Evolutionary conservation across 2,329 filamentous ascomycete genomes (phyloP).

Genomic region (Aspergillus nomiae): DNA sequence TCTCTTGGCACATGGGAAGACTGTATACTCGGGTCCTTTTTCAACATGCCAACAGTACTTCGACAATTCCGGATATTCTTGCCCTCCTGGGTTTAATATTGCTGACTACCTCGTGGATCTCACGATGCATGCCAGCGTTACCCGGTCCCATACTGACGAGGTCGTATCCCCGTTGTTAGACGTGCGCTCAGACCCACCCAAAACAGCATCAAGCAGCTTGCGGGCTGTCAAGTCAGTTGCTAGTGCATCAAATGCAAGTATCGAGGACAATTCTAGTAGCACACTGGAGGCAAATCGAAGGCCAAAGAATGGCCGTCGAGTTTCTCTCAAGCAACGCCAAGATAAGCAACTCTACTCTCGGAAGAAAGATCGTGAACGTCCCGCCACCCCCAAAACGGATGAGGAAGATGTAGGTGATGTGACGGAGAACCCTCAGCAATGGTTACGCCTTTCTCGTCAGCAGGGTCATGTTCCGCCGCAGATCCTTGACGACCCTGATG

Average conservation of each 20-base stretch:
- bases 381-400: constrained; percentile 63
- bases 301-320: constrained; percentile 69
- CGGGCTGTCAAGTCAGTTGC: constrained; percentile 87
- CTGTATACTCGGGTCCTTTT: constrained; percentile 93
- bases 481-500: constrained; percentile 68
- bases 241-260: constrained; percentile 75
- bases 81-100: constrained; percentile 97
- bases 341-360: constrained; percentile 89
- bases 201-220: constrained; percentile 81
- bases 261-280: constrained; percentile 65
- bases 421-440: constrained; percentile 56
- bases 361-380: constrained; percentile 63
- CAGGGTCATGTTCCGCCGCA: constrained; percentile 59
- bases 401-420: constrained; percentile 62
- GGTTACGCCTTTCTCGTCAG: constrained; percentile 61
- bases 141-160: constrained; percentile 57
- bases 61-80: constrained; percentile 85
- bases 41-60: constrained; percentile 88
- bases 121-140: constrained; percentile 86
- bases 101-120: constrained; percentile 96
- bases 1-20: constrained; percentile 81
- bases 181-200: constrained; percentile 61
- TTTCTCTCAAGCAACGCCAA: constrained; percentile 82
- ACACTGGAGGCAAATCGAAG: constrained; percentile 63
- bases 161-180: constrained; percentile 57